Percentiles rank a stretch among this genome's conserved stretches.
phyloP scores from a whole-genome alignment of 495 filamentous ascomycete genomes.

The Sporormia fimetaria region DNA sequence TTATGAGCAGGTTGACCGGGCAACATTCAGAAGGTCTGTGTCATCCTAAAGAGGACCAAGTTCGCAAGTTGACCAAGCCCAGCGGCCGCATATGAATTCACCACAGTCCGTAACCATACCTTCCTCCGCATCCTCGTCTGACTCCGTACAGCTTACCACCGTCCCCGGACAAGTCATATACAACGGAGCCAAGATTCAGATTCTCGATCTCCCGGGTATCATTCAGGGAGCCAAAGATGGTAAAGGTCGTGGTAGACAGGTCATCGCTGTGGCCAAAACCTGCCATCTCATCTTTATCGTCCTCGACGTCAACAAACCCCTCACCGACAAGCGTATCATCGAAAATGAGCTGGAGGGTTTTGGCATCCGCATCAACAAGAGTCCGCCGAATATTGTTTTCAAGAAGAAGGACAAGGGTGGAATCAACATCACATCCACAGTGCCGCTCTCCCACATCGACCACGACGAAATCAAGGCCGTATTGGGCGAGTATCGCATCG shows the following conservation, averaged over 20 bases:
- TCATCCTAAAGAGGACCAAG: neutral
- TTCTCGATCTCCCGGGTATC: conserved; percentile 97
- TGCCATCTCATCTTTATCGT: conserved; percentile 99
- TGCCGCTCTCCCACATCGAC: conserved; percentile 83
- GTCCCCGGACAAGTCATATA: conserved; percentile 94
- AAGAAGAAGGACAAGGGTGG: conserved; percentile 99
- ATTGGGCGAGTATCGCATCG: conserved; percentile 93
- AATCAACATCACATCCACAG: conserved; percentile 83
- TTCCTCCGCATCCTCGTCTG: conserved; percentile 5
- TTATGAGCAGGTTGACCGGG: conserved; percentile 89
- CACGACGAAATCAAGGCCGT: conserved; percentile 95
- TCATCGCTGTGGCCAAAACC: conserved; percentile 97
- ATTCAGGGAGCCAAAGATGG: conserved; percentile 98
- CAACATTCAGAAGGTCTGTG: conserved; percentile 76
- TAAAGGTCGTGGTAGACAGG: conserved; percentile 93
- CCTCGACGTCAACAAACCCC: conserved; percentile 93
- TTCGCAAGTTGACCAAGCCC: conserved; percentile 1
- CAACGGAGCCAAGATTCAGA: conserved; percentile 96
- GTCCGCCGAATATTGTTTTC: conserved; percentile 93
- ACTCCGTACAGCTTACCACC: conserved; percentile 54
- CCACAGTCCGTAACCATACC: conserved; percentile 41
- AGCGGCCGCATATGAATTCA: conserved; percentile 96
- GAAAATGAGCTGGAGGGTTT: conserved; percentile 96
- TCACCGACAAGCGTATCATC: conserved; percentile 94
- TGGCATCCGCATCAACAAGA: conserved; percentile 94